Evolutionary conservation across 2,329 filamentous ascomycete genomes (phyloP).

Genomic region (Talaromyces amestolkiae): DNA sequence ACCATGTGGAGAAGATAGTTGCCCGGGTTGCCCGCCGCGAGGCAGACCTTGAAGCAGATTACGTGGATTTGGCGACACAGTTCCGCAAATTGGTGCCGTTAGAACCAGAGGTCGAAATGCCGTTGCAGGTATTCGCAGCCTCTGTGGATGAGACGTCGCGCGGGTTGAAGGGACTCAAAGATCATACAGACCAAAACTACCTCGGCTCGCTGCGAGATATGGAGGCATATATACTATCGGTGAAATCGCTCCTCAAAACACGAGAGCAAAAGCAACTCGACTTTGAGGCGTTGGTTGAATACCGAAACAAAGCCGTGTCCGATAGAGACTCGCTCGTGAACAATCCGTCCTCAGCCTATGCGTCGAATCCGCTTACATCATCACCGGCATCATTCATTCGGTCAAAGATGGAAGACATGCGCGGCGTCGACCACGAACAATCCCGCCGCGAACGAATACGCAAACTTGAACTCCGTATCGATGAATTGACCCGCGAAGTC

Average conservation of each 20-base stretch:
- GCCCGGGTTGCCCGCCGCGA: conserved; percentile 85
- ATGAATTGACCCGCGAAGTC: conserved; percentile 84
- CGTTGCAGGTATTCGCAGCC: conserved; percentile 80
- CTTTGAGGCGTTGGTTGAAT: conserved; percentile 92
- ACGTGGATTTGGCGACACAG: conserved; percentile 85
- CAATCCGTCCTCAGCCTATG: conserved; percentile 60
- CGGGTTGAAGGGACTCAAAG: conserved; percentile 76
- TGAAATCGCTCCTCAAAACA: conserved; percentile 85
- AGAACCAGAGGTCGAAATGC: conserved; percentile 79
- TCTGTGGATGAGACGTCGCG: conserved; percentile 79
- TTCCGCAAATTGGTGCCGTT: conserved; percentile 90
- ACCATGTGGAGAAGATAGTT: conserved; percentile 93
- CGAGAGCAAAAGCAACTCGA: conserved; percentile 97
- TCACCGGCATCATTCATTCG: conserved; percentile 85
- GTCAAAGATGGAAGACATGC: conserved; percentile 92
- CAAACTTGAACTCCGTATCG: conserved; percentile 88
- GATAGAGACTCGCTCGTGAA: conserved; percentile 79
- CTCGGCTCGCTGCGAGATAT: conserved; percentile 89
- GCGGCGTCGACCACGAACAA: conserved; percentile 94
- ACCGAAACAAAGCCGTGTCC: conserved; percentile 82
- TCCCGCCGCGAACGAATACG: conserved; percentile 80
- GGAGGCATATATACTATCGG: conserved; percentile 85
- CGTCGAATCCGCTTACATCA: conserved; percentile 48
- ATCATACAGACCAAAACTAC: conserved; percentile 94
- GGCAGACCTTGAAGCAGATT: conserved; percentile 80